Base-by-base conservation (phyloP, 2,329 filamentous ascomycete genomes). In the Hansfordia pulvinata region DNA sequence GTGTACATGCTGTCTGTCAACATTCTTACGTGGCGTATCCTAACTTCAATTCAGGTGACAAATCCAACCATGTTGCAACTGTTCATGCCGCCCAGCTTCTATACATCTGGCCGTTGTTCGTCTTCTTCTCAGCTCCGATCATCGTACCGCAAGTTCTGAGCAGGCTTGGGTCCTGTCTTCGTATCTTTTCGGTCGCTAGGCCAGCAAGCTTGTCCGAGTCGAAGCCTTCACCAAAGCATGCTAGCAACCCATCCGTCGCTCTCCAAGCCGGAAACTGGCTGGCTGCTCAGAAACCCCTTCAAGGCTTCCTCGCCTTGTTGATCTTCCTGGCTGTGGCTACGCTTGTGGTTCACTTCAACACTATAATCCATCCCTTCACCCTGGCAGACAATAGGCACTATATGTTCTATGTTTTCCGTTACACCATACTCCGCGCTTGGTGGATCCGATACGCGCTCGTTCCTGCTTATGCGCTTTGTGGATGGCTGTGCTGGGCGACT, bases 301-400 rank as follows among this genome's bases (percentile, higher is more conserved):
- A 60, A 20, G 53, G 53, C 33, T 35, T 44, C 0, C 12, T 55
- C 7, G 54, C 58, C 20, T 23, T 60, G 4, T 17, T 48, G 6
- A 35, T 37, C 2, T 54, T 55, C 3, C 24, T 61, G 1, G 29
- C 43, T 6, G 30, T 53, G 6, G 60, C 62, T 0, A 23, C 57
- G 3, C 38, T 46, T 9, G 49, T 73, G 12, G 73, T 94, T 14
- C 69, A 71, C 35, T 78, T 69, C 62, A 96, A 94, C 62, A 98
- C 90, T 18, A 78, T 93, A 35, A 70, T 96, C 22, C 90, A 98
- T 45, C 88, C 90, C 0, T 98, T 96, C 48, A 93, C 86, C 0
- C 67, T 96, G 1, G 90, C 90, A 18, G 90, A 98, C 52, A 98
- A 98, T 51, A 67, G 90, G 3, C 90, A 98, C 50, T 98, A 93